phyloP scores from a whole-genome alignment of 441 rosid species.

The Erodium moschatum region DNA sequence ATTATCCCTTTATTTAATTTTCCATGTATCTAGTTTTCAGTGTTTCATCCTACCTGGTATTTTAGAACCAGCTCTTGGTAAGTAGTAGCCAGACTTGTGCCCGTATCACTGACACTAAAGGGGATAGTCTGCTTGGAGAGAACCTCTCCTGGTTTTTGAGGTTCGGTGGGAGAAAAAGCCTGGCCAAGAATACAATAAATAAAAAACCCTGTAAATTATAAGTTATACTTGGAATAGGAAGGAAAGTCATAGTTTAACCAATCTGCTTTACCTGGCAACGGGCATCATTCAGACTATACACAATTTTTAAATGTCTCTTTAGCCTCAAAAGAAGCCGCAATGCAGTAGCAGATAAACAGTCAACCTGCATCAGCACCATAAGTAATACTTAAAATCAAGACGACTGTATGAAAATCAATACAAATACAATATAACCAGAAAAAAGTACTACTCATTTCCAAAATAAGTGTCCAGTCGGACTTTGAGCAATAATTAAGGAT shows the following conservation, averaged over 20 bases:
- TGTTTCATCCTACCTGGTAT: conserved; percentile 55
- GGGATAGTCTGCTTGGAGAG: conserved; percentile 66
- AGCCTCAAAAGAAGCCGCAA: conserved; percentile 89
- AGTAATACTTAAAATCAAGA: background rate
- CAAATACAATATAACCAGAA: background rate
- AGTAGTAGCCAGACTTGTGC: conserved; percentile 45
- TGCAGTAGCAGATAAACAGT: conserved; percentile 67
- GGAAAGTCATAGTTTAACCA: background rate
- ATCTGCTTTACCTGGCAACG: conserved; percentile 71
- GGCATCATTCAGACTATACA: conserved; percentile 77
- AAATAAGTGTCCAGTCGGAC: too few species aligned
- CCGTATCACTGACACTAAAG: conserved; percentile 53
- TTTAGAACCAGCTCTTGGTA: conserved; percentile 58
- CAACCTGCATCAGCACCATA: conserved; percentile 43
- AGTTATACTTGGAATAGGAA: background rate
- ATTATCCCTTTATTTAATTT: too few species aligned
- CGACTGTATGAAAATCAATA: background rate
- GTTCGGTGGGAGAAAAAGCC: conserved; percentile 85
- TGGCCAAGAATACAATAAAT: conserved; percentile 20
- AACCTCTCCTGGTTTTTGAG: conserved; percentile 62
- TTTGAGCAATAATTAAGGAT: too few species aligned
- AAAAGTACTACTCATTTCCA: background rate
- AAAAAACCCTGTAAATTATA: background rate
- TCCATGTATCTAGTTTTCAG: background rate
- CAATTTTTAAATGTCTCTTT: conserved; percentile 77